phyloP scores from a whole-genome alignment of 768 basidiomycete species.

The Pisolithus marmoratus region DNA sequence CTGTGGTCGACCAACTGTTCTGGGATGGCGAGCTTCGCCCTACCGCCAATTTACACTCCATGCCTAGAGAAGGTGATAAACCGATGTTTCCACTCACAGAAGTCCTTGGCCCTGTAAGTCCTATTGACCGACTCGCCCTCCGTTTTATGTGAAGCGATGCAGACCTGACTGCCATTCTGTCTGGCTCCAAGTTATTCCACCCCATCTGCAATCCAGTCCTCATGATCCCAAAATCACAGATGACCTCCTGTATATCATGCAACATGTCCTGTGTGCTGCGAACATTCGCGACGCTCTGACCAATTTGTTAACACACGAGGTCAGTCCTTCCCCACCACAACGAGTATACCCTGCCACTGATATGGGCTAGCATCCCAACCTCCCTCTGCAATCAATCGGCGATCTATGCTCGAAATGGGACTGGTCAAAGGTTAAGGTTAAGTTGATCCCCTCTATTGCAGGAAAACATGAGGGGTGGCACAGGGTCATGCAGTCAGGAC shows the following conservation, averaged over 20 bases:
- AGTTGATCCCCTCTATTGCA: conserved; percentile 76
- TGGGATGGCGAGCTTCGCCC: too few relatives aligned
- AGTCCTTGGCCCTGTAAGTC: conserved; percentile 65
- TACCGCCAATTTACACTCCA: conserved; percentile 58
- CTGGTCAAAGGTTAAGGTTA: conserved; percentile 69
- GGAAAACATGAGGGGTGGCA: conserved; percentile 82
- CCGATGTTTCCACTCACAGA: conserved; percentile 68
- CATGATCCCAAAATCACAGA: conserved; percentile 25
- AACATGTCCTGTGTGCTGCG: conserved; percentile 49
- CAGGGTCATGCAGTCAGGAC: conserved; percentile 53
- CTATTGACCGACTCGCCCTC: not conserved
- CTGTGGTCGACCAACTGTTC: conserved; percentile 43
- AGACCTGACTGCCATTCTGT: conserved; percentile 28
- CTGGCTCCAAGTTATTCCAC: conserved; percentile 82
- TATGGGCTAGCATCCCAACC: too few relatives aligned
- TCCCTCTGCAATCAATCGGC: conserved; percentile 57
- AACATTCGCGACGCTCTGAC: conserved; percentile 60
- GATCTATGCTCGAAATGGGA: conserved; percentile 73
- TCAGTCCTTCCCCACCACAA: conserved; percentile 14
- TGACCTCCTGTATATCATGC: conserved; percentile 56
- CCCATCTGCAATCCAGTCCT: conserved; percentile 32
- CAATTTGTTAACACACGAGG: conserved; percentile 48
- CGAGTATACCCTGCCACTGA: conserved; percentile 9
- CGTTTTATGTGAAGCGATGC: conserved; percentile 6
- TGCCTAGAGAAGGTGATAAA: conserved; percentile 51